These are phyloP conservation scores for Trichoderma atrobrunneum DNA, from an alignment of 2,329 filamentous ascomycete genomes.

Conservation along the genomic window DNA sequence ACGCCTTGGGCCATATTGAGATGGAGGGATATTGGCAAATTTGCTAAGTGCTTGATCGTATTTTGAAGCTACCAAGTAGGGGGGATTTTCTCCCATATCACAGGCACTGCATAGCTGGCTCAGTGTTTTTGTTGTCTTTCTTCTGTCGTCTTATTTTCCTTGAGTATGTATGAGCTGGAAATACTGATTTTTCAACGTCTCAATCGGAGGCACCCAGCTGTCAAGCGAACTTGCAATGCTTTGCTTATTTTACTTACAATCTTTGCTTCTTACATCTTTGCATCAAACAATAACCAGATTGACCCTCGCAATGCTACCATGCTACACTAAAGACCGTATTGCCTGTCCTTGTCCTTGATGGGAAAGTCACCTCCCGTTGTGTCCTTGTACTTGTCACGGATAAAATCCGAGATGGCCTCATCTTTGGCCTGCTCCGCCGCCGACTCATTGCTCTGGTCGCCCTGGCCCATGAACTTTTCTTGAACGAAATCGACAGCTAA, in stretches of 20 bases:
- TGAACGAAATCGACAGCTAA: conserved; percentile 75
- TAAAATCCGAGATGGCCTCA: conserved; percentile 70
- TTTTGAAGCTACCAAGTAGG: background rate
- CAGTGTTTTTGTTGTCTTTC: background rate
- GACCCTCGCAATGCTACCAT: background rate
- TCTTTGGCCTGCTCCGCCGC: conserved; percentile 82
- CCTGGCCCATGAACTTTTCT: conserved; percentile 68
- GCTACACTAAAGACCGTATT: background rate
- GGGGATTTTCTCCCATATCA: background rate
- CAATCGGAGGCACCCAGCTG: background rate
- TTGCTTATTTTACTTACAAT: background rate
- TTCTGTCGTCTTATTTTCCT: background rate
- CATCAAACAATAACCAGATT: background rate
- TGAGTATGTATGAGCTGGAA: background rate
- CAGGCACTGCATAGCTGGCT: background rate
- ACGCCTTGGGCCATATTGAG: background rate
- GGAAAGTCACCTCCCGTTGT: conserved; percentile 66
- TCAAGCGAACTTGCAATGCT: background rate
- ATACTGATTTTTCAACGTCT: background rate
- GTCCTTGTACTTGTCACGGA: conserved; percentile 68
- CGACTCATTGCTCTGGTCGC: conserved; percentile 67
- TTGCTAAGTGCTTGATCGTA: background rate
- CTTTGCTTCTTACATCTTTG: background rate
- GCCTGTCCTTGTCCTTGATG: conserved; percentile 60
- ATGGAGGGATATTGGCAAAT: background rate